Percentiles rank a stretch among this genome's conserved stretches.
Conservation (phyloP, 169 alveolate species). For the Theileria orientalis region DNA sequence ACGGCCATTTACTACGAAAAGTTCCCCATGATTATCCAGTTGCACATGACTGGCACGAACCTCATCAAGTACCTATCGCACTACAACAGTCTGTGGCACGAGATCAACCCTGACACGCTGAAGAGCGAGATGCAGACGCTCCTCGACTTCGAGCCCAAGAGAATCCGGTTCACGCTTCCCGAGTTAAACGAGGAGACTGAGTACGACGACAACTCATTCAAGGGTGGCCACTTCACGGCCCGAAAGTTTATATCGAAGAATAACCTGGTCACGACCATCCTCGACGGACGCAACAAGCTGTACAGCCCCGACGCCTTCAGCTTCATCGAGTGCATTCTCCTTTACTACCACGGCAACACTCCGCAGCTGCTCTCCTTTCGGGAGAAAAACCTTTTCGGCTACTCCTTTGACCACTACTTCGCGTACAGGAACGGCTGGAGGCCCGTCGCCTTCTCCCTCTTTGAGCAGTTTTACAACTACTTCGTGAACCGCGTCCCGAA, state of each 20-base stretch:
- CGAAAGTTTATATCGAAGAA: neutral
- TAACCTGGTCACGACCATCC: neutral
- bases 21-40: neutral
- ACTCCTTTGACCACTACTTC: neutral
- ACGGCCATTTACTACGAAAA: neutral
- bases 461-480: neutral
- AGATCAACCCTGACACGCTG: neutral
- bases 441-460: neutral
- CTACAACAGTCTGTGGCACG: neutral
- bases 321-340: neutral
- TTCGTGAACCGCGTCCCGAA: neutral
- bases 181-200: neutral
- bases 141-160: neutral
- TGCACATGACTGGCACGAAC: neutral
- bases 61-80: neutral
- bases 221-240: neutral
- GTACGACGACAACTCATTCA: neutral
- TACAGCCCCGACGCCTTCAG: neutral
- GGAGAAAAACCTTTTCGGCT: neutral
- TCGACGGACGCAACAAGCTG: neutral
- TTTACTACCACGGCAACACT: neutral
- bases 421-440: conserved; percentile 7
- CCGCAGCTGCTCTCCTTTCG: neutral
- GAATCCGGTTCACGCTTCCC: neutral
- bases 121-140: neutral